phyloP scores from a whole-genome alignment of 495 filamentous ascomycete genomes.

The Penicillium nucicola region DNA sequence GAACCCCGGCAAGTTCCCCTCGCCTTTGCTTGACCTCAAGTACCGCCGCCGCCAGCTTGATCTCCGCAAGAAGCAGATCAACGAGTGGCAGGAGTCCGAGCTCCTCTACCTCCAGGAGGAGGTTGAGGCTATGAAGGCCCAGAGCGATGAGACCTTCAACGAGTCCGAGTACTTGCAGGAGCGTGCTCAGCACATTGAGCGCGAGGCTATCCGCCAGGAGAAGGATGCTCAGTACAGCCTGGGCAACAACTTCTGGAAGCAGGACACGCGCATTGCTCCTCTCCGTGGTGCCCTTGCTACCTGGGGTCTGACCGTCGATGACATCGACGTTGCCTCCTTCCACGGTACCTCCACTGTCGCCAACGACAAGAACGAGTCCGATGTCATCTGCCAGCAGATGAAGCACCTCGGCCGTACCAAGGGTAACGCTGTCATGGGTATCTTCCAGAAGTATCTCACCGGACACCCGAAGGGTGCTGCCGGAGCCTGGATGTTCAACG shows the following conservation, averaged over 20 bases:
- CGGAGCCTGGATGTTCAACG: slow-evolving; percentile 99
- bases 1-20: slow-evolving; percentile 84
- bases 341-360: slow-evolving; percentile 97
- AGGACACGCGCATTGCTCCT: slow-evolving; percentile 88
- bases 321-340: slow-evolving; percentile 93
- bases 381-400: slow-evolving; percentile 95
- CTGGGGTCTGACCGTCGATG: slow-evolving; percentile 97
- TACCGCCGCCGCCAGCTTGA: slow-evolving; percentile 95
- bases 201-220: slow-evolving; percentile 84
- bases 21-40: slow-evolving; percentile 92
- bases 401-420: slow-evolving; percentile 90
- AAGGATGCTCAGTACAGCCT: slow-evolving; percentile 86
- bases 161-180: slow-evolving; percentile 84
- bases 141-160: slow-evolving; percentile 61
- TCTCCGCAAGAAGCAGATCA: slow-evolving; percentile 84
- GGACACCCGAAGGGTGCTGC: slow-evolving; percentile 99
- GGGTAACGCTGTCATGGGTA: slow-evolving; percentile 92
- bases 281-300: slow-evolving; percentile 92
- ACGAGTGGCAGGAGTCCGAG: slow-evolving; percentile 93
- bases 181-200: slow-evolving; percentile 79
- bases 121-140: slow-evolving; percentile 82
- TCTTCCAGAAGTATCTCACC: slow-evolving; percentile 99
- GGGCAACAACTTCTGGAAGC: slow-evolving; percentile 98
- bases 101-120: slow-evolving; percentile 90
- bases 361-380: slow-evolving; percentile 99